Evolutionary conservation across 2,329 filamentous ascomycete genomes (phyloP), one percentile per base, ranked within the genome.

Genomic region (Shiraia sp.): DNA sequence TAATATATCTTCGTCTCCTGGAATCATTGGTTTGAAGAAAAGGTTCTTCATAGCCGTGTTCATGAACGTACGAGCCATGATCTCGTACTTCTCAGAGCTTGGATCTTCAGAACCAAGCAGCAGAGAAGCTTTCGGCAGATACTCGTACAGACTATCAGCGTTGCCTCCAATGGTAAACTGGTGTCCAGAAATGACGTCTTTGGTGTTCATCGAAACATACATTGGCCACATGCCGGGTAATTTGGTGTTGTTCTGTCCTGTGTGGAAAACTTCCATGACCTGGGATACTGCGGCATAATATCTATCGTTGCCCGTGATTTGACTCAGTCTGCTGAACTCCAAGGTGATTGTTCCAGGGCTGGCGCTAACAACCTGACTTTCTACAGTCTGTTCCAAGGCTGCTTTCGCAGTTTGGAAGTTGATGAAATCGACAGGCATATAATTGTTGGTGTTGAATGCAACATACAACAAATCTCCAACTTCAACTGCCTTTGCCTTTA

Each of bases 271-370:
- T 61, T 95, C 77, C 13, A 89, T 95, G 57, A 96, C 88, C 45
- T 90, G 85, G 34, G 89, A 88, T 47, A 96, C 78, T 12, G 90
- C 90, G 71, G 96, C 91, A 63, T 95, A 96, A 71, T 95, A 96
- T 65, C 85, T 90, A 54, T 85, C 71, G 45, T 92, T 77, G 42
- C 83, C 82, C 0, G 91, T 96, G 49, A 96, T 75, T 68, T 96
- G 91, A 7, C 90, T 88, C 31, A 96, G 77, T 12, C 90, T 82
- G 1, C 90, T 96, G 66, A 96, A 96, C 66, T 96, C 91, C 75
- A 96, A 78, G 7, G 85, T 85, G 49, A 96, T 74, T 9, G 88
- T 88, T 2, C 87, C 91, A 7, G 56, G 57, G 17, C 50, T 53
- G 5, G 57, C 61, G 31, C 48, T 54, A 14, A 56, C 48, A 32